Conservation (phyloP, 2,329 filamentous ascomycete species). For the Pyrenophora tritici-repentis region DNA sequence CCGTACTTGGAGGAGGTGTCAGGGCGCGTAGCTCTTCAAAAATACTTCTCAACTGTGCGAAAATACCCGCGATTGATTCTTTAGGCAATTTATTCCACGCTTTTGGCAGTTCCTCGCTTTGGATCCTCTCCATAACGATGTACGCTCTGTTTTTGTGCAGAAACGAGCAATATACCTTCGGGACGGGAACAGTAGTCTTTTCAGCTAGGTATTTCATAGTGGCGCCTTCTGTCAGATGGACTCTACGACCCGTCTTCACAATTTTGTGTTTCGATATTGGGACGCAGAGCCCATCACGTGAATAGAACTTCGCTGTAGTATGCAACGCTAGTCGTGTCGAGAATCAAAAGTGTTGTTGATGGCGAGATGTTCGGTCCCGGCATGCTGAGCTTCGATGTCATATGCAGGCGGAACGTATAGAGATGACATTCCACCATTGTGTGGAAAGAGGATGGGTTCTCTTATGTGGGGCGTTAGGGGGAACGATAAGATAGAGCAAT, state of each 20-base stretch:
- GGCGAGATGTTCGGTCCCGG: conserved; percentile 46
- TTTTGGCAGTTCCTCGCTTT: conserved; percentile 32
- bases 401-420: conserved; percentile 15
- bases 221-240: conserved; percentile 47
- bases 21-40: conserved; percentile 24
- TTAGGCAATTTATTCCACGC: background rate
- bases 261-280: conserved; percentile 33
- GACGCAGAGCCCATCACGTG: conserved; percentile 25
- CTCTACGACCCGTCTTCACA: conserved; percentile 44
- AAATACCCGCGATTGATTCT: background rate
- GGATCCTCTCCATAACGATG: conserved; percentile 54
- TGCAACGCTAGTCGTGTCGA: conserved; percentile 33
- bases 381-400: conserved; percentile 19
- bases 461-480: too few relatives aligned
- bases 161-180: conserved; percentile 54
- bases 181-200: conserved; percentile 53
- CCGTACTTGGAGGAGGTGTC: conserved; percentile 14
- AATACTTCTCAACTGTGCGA: conserved; percentile 22
- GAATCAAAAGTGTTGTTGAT: conserved; percentile 37
- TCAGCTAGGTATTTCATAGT: conserved; percentile 50
- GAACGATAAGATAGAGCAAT: too few relatives aligned
- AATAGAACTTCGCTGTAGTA: conserved; percentile 34
- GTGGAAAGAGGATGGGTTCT: too few relatives aligned
- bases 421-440: conserved; percentile 17
- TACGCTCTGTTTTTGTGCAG: conserved; percentile 48